Evolutionary conservation across 345 rosid species (phyloP).

Genomic region (Eucalyptus brandiana): DNA sequence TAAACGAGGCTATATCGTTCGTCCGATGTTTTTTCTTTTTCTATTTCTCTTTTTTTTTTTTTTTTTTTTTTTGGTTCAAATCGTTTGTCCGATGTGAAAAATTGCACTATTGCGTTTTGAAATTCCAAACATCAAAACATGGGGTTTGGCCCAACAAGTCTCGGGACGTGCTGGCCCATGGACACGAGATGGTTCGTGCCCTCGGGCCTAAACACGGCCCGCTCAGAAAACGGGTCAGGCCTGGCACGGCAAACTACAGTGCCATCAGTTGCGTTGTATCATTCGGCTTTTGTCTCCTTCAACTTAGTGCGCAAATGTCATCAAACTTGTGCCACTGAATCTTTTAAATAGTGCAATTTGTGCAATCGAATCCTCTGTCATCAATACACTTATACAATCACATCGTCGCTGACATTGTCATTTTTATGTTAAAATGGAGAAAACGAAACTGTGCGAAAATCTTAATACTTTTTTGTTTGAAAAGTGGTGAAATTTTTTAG

Average conservation of each 20-base stretch:
- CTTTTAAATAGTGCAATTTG: neutral
- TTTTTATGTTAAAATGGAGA: neutral
- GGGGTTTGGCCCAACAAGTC: neutral
- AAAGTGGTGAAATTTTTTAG: rapidly evolving
- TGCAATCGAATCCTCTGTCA: neutral
- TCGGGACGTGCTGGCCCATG: neutral
- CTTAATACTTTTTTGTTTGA: neutral
- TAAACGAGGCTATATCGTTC: neutral
- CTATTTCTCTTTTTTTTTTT: too few species aligned
- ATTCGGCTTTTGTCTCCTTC: neutral
- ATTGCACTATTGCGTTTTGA: neutral
- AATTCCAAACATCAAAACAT: neutral
- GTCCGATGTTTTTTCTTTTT: neutral
- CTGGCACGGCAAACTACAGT: neutral
- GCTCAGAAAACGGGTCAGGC: neutral
- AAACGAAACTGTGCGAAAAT: neutral
- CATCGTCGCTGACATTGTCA: neutral
- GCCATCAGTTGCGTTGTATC: neutral
- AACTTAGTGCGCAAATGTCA: neutral
- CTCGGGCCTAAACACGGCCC: neutral
- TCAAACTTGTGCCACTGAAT: neutral
- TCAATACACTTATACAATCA: neutral
- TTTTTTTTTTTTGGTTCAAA: too few species aligned
- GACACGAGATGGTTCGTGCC: neutral
- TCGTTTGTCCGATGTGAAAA: neutral